Percentiles rank a stretch among this genome's conserved stretches.
Conservation (phyloP, 345 rosid species). For the Theobroma cacao region DNA sequence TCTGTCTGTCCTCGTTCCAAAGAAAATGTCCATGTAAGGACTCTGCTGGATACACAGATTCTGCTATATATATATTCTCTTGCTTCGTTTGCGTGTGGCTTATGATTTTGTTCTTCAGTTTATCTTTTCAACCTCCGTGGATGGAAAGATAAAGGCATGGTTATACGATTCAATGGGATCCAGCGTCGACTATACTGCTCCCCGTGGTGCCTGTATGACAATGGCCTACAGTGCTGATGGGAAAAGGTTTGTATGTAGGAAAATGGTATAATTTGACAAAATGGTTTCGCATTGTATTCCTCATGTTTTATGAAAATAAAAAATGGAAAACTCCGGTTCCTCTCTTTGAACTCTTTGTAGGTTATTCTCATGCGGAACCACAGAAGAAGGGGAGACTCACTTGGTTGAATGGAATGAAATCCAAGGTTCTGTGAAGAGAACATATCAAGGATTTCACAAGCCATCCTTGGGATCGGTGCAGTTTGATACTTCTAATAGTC, state of each 20-base stretch:
- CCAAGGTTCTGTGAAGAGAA: slow-evolving; percentile 38
- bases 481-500: slow-evolving; percentile 39
- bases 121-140: slow-evolving; percentile 30
- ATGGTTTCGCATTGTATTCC: background rate
- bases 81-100: background rate
- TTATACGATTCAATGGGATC: slow-evolving; percentile 36
- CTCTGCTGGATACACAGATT: slow-evolving; percentile 10
- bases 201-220: slow-evolving; percentile 29
- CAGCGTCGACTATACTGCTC: slow-evolving; percentile 40
- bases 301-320: background rate
- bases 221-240: slow-evolving; percentile 46
- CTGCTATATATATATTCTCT: background rate
- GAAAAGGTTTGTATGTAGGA: slow-evolving; percentile 24
- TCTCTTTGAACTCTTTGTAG: slow-evolving; percentile 14
- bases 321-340: background rate
- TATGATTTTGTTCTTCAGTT: slow-evolving; percentile 20
- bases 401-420: slow-evolving; percentile 54
- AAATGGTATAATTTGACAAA: background rate
- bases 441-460: slow-evolving; percentile 37
- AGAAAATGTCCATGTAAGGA: slow-evolving; percentile 50
- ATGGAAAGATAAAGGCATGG: slow-evolving; percentile 45
- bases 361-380: slow-evolving; percentile 48
- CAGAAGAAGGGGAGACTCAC: slow-evolving; percentile 37
- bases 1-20: slow-evolving; percentile 66
- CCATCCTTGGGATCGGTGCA: slow-evolving; percentile 40